phyloP scores from a whole-genome alignment of 179 eudicot species.

The Spinacia oleracea region DNA sequence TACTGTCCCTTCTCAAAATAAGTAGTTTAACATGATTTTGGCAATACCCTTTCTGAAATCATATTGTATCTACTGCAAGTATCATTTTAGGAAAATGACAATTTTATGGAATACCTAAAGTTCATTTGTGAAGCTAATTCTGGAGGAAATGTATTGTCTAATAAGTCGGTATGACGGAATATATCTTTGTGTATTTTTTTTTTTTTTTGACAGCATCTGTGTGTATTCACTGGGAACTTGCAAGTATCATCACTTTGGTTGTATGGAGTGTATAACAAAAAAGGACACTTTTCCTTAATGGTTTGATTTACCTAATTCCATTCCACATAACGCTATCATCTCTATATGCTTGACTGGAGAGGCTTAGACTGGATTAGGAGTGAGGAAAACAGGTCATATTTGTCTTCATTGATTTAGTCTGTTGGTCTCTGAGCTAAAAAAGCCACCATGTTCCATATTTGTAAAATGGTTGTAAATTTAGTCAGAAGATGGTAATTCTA shows the following conservation, averaged over 20 bases:
- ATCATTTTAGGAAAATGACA: background rate
- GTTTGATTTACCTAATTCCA: background rate
- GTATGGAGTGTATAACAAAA: background rate
- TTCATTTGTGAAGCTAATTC: background rate
- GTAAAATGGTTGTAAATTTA: background rate
- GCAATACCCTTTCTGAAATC: background rate
- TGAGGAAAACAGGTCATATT: background rate
- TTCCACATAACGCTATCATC: background rate
- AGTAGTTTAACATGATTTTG: background rate
- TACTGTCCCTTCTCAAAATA: background rate
- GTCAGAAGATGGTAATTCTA: slow-evolving; percentile 2
- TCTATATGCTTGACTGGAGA: background rate
- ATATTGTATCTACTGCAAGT: background rate
- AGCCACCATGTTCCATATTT: background rate
- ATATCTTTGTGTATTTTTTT: background rate
- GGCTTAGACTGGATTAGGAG: background rate
- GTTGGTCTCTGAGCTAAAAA: background rate
- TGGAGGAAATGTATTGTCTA: background rate
- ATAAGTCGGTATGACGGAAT: background rate
- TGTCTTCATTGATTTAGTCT: background rate
- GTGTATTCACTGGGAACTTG: too few relatives aligned
- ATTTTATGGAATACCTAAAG: background rate
- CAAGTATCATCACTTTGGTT: background rate
- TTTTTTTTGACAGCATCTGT: too few relatives aligned
- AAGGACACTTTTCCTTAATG: background rate